These are phyloP conservation scores for Saccharomycopsis sp. DNA, from an alignment of 805 yeast species.

Conservation along the genomic window DNA sequence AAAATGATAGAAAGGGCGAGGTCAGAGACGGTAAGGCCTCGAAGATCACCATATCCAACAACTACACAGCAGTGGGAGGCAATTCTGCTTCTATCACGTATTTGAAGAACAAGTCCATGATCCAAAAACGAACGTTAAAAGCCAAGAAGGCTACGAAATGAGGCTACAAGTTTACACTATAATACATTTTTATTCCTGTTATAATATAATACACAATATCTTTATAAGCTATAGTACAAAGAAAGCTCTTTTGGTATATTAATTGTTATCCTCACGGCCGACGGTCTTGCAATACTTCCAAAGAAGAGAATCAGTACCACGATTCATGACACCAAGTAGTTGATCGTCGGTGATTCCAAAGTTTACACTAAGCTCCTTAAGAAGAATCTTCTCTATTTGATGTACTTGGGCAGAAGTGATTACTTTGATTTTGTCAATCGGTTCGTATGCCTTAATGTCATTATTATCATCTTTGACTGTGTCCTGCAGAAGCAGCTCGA, in stretches of 20 bases:
- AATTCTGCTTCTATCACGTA: slow-evolving; percentile 53
- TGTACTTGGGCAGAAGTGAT: slow-evolving; percentile 6
- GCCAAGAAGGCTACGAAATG: background rate
- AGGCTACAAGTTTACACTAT: background rate
- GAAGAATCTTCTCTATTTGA: slow-evolving; percentile 13
- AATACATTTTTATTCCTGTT: background rate
- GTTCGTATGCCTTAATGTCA: slow-evolving; percentile 1
- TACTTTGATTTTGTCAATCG: background rate
- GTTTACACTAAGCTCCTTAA: slow-evolving; percentile 17
- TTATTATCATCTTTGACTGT: background rate
- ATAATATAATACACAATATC: background rate
- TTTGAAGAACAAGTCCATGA: slow-evolving; percentile 32
- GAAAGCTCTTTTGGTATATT: too few relatives aligned
- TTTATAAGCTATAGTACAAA: too few relatives aligned
- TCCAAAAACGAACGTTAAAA: background rate
- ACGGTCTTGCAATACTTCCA: background rate
- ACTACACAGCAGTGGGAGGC: slow-evolving; percentile 49
- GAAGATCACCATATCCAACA: slow-evolving; percentile 38
- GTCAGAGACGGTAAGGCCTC: slow-evolving; percentile 10
- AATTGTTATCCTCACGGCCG: background rate
- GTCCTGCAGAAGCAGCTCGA: background rate
- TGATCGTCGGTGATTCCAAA: slow-evolving; percentile 18
- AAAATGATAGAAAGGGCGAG: slow-evolving; percentile 33
- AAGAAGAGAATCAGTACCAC: background rate
- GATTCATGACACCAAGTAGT: background rate